A percentile compares a stretch with the other conserved stretches of the same genome.
Evolutionary conservation across 1,139 yeast species (phyloP).

Genomic region (Kodamaea sp.): DNA sequence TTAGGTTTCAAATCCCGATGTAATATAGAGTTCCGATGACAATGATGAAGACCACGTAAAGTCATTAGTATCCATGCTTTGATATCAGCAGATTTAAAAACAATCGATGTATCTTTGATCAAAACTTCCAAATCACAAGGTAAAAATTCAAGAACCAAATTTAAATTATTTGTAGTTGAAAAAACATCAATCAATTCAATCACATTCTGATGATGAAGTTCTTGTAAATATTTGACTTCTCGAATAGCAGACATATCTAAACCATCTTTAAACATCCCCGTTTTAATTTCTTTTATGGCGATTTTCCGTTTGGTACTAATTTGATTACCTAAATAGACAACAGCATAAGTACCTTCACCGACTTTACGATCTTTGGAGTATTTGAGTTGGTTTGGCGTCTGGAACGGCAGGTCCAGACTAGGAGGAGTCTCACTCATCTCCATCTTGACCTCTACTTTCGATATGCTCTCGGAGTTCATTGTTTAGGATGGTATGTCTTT

Average conservation of each 20-base stretch:
- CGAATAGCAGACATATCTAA: slow-evolving; percentile 95
- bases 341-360: slow-evolving; percentile 99
- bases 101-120: slow-evolving; percentile 71
- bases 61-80: slow-evolving; percentile 96
- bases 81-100: slow-evolving; percentile 83
- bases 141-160: slow-evolving; percentile 83
- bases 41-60: slow-evolving; percentile 88
- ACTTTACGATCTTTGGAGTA: slow-evolving; percentile 71
- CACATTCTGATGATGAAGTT: slow-evolving; percentile 75
- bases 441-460: too few species aligned
- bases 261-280: slow-evolving; percentile 93
- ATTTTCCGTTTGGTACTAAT: slow-evolving; percentile 55
- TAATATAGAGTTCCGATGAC: slow-evolving; percentile 84
- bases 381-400: slow-evolving; percentile 8
- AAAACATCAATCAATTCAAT: slow-evolving; percentile 87
- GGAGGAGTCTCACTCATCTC: too few species aligned
- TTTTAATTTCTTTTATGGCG: slow-evolving; percentile 94
- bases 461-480: too few species aligned
- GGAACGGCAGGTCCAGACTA: too few species aligned
- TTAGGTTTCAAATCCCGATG: slow-evolving; percentile 90
- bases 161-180: slow-evolving; percentile 66
- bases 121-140: slow-evolving; percentile 91
- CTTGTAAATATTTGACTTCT: slow-evolving; percentile 91
- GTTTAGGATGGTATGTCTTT: too few species aligned
- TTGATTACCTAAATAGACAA: slow-evolving; percentile 81